These are phyloP conservation scores for Vitis riparia DNA, from an alignment of 164 flowering plant genomes.

Conservation along the genomic window DNA sequence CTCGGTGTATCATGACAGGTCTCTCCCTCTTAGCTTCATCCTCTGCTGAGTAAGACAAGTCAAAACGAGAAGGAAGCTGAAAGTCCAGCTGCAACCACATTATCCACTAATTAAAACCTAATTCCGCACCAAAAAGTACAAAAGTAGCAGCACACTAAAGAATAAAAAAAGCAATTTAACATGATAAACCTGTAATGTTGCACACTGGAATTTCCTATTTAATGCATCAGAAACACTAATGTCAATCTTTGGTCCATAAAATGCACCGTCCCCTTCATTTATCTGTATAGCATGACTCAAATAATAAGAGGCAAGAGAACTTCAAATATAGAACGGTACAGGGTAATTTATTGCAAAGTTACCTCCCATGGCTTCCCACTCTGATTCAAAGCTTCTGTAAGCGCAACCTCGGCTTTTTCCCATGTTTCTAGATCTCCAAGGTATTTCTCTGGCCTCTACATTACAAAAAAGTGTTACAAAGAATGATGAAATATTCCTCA, in stretches of 20 bases:
- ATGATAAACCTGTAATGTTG: conserved; percentile 79
- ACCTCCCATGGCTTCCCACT: conserved; percentile 97
- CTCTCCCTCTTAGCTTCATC: conserved; percentile 88
- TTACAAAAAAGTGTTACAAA: background rate
- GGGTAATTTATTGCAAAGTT: background rate
- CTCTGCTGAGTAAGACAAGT: conserved; percentile 88
- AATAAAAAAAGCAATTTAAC: background rate
- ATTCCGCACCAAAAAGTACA: too few species aligned
- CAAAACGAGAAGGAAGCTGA: conserved; percentile 89
- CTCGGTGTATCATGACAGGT: conserved; percentile 98
- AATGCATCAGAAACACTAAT: conserved; percentile 94
- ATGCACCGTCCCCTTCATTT: conserved; percentile 98
- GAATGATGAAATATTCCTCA: too few species aligned
- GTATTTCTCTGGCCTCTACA: conserved; percentile 91
- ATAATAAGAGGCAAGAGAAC: background rate
- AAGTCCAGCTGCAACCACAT: conserved; percentile 81
- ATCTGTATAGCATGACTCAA: conserved; percentile 39
- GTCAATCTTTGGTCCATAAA: conserved; percentile 99
- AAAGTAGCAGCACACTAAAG: too few species aligned
- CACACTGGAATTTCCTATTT: conserved; percentile 96
- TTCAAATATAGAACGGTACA: too few species aligned
- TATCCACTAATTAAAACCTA: too few species aligned
- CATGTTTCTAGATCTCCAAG: conserved; percentile 82
- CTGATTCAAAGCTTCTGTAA: conserved; percentile 81
- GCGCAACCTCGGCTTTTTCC: conserved; percentile 92